These are phyloP conservation scores for Nepenthes mirabilis DNA, from an alignment of 148 eudicot genomes.

Conservation along the genomic window DNA sequence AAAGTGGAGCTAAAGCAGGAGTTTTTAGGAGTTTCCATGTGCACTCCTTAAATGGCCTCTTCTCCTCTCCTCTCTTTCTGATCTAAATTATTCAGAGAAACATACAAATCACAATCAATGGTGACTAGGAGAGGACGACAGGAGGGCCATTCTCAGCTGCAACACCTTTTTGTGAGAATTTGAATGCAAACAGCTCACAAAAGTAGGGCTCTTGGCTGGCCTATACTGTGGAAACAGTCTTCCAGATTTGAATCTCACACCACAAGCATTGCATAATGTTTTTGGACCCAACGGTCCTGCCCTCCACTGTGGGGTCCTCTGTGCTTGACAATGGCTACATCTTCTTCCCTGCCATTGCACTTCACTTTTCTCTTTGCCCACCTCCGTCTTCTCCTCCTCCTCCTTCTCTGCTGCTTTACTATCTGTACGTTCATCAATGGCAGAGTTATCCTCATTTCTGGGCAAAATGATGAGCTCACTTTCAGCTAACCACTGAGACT, in stretches of 20 bases:
- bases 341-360: conserved; percentile 15
- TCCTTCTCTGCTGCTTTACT: not conserved
- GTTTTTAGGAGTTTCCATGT: too few relatives aligned
- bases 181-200: conserved; percentile 32
- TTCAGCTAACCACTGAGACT: conserved; percentile 32
- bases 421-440: too few relatives aligned
- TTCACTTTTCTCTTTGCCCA: conserved; percentile 6
- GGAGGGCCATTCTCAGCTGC: conserved; percentile 24
- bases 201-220: conserved; percentile 52
- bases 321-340: conserved; percentile 35
- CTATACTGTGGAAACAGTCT: conserved; percentile 40
- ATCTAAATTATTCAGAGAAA: too few relatives aligned
- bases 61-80: too few relatives aligned
- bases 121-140: conserved; percentile 2
- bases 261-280: conserved; percentile 53
- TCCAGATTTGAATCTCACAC: conserved; percentile 41
- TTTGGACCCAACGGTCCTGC: conserved; percentile 44
- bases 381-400: conserved; percentile 1
- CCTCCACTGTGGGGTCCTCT: conserved; percentile 48
- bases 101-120: conserved; percentile 1
- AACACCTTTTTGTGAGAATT: conserved; percentile 34
- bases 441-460: conserved; percentile 5
- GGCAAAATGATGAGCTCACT: conserved; percentile 30
- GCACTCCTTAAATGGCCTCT: too few relatives aligned
- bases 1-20: too few relatives aligned